Conservation (phyloP, 352 stramenopile species). For the Globisporangium paddicum region DNA sequence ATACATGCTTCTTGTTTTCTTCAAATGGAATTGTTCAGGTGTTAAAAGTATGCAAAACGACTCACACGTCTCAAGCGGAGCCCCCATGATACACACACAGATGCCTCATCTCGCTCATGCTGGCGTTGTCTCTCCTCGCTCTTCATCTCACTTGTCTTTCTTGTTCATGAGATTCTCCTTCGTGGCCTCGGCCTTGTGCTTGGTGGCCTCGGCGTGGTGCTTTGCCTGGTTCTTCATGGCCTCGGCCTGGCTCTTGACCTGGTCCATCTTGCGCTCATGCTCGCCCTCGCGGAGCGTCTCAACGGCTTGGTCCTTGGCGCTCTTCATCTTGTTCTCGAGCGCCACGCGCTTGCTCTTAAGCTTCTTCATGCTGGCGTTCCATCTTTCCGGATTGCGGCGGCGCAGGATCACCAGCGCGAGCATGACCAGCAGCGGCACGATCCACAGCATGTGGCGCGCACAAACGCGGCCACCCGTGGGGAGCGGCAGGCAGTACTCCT, state of each 20-base stretch:
- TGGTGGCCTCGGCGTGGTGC: neutral
- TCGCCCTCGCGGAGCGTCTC: constrained; percentile 30
- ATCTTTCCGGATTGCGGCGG: constrained; percentile 65
- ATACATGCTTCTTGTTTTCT: neutral
- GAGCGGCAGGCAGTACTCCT: constrained; percentile 51
- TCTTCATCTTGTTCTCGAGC: constrained; percentile 40
- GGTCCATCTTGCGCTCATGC: constrained; percentile 29
- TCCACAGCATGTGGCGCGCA: constrained; percentile 35
- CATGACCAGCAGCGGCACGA: constrained; percentile 36
- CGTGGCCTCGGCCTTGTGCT: neutral
- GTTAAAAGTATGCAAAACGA: neutral
- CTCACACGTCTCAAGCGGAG: neutral
- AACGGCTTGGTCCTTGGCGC: constrained; percentile 32
- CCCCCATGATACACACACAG: neutral
- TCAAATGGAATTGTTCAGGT: neutral
- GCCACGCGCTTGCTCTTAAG: constrained; percentile 38
- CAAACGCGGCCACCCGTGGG: constrained; percentile 34
- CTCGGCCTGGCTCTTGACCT: neutral
- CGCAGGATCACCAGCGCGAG: constrained; percentile 37
- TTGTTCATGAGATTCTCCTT: constrained; percentile 3
- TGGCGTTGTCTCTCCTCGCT: neutral
- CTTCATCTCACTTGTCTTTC: neutral
- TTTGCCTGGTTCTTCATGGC: neutral
- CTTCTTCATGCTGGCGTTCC: constrained; percentile 48
- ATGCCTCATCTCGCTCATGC: neutral